phyloP scores from a whole-genome alignment of 805 yeast genomes.

The Schizosaccharomyces osmophilus region DNA sequence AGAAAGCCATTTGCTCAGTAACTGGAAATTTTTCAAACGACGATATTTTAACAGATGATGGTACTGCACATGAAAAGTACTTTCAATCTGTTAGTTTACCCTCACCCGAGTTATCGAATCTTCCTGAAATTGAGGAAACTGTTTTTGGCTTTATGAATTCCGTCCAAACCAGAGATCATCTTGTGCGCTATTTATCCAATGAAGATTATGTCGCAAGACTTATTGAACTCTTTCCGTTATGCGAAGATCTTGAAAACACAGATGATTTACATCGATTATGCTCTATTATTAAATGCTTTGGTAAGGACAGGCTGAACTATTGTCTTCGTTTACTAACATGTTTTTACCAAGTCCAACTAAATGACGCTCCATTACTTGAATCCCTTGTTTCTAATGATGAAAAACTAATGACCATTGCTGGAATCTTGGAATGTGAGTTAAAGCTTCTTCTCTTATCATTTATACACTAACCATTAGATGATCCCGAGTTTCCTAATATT shows the following conservation, averaged over 20 bases:
- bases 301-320: neutral
- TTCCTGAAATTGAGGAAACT: constrained; percentile 29
- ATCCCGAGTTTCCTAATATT: constrained; percentile 56
- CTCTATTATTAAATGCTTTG: constrained; percentile 39
- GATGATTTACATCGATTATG: constrained; percentile 40
- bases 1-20: constrained; percentile 35
- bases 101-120: constrained; percentile 23
- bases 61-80: constrained; percentile 28
- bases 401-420: constrained; percentile 34
- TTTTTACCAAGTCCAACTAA: constrained; percentile 24
- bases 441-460: constrained; percentile 31
- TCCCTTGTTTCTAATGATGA: constrained; percentile 26
- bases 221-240: constrained; percentile 25
- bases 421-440: constrained; percentile 39
- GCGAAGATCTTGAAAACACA: constrained; percentile 31
- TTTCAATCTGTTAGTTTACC: constrained; percentile 64
- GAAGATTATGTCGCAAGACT: constrained; percentile 28
- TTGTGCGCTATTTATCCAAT: constrained; percentile 31
- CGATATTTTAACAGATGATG: constrained; percentile 20
- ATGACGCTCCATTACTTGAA: constrained; percentile 40
- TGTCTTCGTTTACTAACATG: too few relatives aligned
- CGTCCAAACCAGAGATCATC: constrained; percentile 34
- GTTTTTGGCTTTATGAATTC: constrained; percentile 39
- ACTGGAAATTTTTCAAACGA: constrained; percentile 5
- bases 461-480: constrained; percentile 60